Evolutionary conservation across 495 filamentous ascomycete genomes (phyloP), one percentile per base, ranked within the genome.

Genomic region (Rusavskia elegans): DNA sequence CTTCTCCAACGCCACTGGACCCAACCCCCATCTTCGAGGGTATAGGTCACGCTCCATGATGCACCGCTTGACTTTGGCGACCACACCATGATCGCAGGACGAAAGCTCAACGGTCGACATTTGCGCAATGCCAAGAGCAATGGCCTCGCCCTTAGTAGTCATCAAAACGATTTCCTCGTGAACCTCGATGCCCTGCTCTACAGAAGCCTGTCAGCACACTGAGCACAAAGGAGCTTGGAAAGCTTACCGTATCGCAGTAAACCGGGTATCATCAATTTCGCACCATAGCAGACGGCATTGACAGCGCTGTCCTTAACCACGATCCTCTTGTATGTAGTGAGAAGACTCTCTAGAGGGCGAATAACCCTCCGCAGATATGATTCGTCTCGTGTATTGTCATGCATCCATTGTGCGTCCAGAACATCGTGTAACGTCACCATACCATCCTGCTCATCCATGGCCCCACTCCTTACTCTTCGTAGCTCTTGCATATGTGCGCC

Each of bases 41-140:
- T 98, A 98, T 13, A 94, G 74, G 63, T 96, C 90, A 55, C 92
- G 85, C 71, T 98, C 93, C 92, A 98, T 97, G 68, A 98, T 98
- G 66, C 86, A 88, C 51, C 92, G 80, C 80, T 97, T 97, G 63
- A 97, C 82, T 73, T 94, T 95, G 49, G 93, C 92, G 44, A 97
- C 90, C 32, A 94, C 85, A 57, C 93, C 93, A 66, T 98, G 93
- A 64, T 94, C 87, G 67, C 89, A 95, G 44, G 84, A 85, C 10
- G 84, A 80, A 62, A 98, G 81, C 66, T 93, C 87, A 51, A 90
- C 85, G 2, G 88, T 88, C 14, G 85, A 89, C 89, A 97, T 97
- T 68, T 89, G 85, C 17, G 92, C 87, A 60, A 95, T 90, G 60
- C 84, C 92, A 38, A 97, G 76, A 45, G 92, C 92, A 59, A 98